phyloP scores from a whole-genome alignment of 768 basidiomycete species.

The Podaxis sp. region DNA sequence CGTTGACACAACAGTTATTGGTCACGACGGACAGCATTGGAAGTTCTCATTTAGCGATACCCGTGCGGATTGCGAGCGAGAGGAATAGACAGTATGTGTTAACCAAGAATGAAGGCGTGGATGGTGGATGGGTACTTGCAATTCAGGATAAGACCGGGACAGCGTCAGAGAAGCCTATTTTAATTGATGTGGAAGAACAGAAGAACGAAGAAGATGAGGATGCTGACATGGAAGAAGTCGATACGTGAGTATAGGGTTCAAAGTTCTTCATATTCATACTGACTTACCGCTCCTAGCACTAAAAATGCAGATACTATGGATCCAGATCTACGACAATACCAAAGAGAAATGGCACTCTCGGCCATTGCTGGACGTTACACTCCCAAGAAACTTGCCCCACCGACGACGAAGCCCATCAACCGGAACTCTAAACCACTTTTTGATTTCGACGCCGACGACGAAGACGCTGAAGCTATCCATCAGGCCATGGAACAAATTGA shows the following conservation, averaged over 20 bases:
- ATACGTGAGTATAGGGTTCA: conserved; percentile 48
- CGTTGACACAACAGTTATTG: conserved; percentile 89
- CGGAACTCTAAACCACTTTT: conserved; percentile 51
- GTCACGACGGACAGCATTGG: conserved; percentile 92
- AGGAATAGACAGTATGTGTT: conserved; percentile 94
- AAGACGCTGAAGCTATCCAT: conserved; percentile 31
- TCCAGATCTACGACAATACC: conserved; percentile 63
- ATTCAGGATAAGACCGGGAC: conserved; percentile 84
- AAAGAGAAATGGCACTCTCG: conserved; percentile 57
- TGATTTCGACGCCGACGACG: conserved; percentile 46
- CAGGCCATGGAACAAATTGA: conserved; percentile 27
- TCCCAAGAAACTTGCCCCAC: conserved; percentile 34
- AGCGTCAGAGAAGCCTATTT: conserved; percentile 80
- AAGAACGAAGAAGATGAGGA: conserved; percentile 55
- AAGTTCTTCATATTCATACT: neutral
- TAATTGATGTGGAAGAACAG: conserved; percentile 64
- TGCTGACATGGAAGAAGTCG: conserved; percentile 80
- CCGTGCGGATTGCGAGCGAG: conserved; percentile 92
- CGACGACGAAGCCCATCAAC: conserved; percentile 25
- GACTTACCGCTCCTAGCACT: neutral
- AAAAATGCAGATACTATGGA: conserved; percentile 37
- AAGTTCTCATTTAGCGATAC: conserved; percentile 86
- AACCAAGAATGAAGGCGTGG: conserved; percentile 84
- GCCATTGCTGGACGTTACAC: conserved; percentile 54
- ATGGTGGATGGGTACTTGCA: conserved; percentile 94